Evolutionary conservation across 192 early-diverging fungal genomes (phyloP), one percentile per base, ranked within the genome.

Genomic region (Entomortierella lignicola): DNA sequence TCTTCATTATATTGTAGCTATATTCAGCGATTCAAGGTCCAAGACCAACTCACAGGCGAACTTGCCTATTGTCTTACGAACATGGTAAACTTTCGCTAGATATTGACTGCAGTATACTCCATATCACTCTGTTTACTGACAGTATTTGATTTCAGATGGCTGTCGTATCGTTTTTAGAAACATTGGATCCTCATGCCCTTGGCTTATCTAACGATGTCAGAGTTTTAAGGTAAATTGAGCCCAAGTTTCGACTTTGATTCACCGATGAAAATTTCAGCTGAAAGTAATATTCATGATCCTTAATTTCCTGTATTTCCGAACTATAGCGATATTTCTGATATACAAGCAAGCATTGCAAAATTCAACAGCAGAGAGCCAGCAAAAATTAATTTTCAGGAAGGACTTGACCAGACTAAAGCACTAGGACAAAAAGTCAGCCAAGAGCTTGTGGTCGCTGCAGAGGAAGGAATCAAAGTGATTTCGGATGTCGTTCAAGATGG

Each of bases 11-110:
- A 11, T 52, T 11, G 29, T 74, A 77, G 73, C 23, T 77, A 69
- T 53, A 87, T 85, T 29, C 85, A 87, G 44, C 63, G 85, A n/a
- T 87, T 82, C 57, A 68, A 84, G 32, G 74, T 69, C 11, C 69
- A 73, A 55, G 63, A 72, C 25, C 56, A 67, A 18, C 67, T 85
- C 0, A 69, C 68, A 30, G 84, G 85, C 7, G 81, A 85, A 31
- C 80, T 83, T 29, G 81, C 82, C 10, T 87, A 85, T 54, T 87
- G 85, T 26, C 65, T 87, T 4, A 87, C 85, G 1, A 87, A 87
- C 62, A 85, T 87, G 82, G 85, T 81, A 80, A 50, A 26, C n/a
- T n/a, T n/a, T n/a, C n/a, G n/a, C n/a, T n/a, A n/a, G n/a, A n/a
- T n/a, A n/a, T n/a, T n/a, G n/a, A n/a, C n/a, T n/a, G n/a, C n/a